Evolutionary conservation across 73 alveolate species (phyloP).

Genomic region (Loxodes magnus): DNA sequence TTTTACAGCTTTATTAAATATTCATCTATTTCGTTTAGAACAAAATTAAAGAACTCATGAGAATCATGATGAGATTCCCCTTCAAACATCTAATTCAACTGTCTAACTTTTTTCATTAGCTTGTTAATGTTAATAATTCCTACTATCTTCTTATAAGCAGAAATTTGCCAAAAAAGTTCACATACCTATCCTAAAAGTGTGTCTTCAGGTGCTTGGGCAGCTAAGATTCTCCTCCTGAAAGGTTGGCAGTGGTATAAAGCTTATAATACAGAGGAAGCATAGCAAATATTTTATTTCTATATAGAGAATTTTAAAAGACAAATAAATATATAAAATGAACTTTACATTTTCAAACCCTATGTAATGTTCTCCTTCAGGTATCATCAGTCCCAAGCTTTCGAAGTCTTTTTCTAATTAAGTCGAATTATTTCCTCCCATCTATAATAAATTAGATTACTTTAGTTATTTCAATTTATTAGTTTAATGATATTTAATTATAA

Average conservation of each 20-base stretch:
- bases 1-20: constrained; percentile 19
- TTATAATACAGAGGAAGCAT: constrained; percentile 41
- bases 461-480: no score
- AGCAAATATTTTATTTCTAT: constrained; percentile 39
- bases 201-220: constrained; percentile 13
- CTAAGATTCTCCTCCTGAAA: constrained; percentile 21
- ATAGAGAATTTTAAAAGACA: no score
- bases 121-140: constrained; percentile 20
- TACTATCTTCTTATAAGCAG: constrained; percentile 11
- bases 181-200: constrained; percentile 15
- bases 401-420: constrained; percentile 12
- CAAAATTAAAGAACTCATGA: constrained; percentile 55
- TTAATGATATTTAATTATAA: no score
- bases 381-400: constrained; percentile 14
- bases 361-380: constrained; percentile 32
- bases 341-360: constrained; percentile 33
- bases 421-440: constrained; percentile 5
- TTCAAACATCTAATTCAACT: constrained; percentile 27
- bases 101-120: constrained; percentile 29
- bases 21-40: constrained; percentile 26
- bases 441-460: no score
- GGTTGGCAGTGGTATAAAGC: constrained; percentile 25
- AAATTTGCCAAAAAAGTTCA: constrained; percentile 23
- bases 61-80: constrained; percentile 63
- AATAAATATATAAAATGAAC: not conserved